Conservation (phyloP, 305 asterid genomes). For the Fraxinus platypoda region DNA sequence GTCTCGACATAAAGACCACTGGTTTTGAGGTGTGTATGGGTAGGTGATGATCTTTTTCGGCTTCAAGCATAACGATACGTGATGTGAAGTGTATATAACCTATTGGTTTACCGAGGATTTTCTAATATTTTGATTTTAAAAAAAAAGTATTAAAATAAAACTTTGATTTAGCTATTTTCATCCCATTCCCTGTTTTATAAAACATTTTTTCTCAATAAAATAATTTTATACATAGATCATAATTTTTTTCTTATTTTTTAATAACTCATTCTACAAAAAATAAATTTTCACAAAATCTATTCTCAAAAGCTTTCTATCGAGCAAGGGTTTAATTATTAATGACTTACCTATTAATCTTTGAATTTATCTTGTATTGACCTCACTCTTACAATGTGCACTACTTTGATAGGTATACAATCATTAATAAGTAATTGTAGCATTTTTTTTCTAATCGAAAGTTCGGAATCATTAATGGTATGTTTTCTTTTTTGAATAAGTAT, state of each 20-base stretch:
- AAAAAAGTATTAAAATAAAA: no score
- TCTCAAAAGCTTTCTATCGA: neutral
- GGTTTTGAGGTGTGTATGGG: neutral
- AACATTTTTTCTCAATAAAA: neutral
- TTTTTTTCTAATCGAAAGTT: neutral
- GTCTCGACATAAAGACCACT: constrained; percentile 16
- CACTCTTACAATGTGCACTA: neutral
- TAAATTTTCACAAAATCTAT: no score
- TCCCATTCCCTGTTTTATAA: neutral
- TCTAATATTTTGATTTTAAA: neutral
- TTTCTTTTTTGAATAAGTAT: no score
- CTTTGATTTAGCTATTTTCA: neutral
- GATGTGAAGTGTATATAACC: neutral
- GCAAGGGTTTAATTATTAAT: neutral
- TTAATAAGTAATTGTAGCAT: neutral
- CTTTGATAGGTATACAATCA: neutral
- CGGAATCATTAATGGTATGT: neutral
- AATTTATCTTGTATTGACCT: no score
- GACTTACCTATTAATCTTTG: neutral
- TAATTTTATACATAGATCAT: neutral
- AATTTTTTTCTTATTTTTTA: neutral
- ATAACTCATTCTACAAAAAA: neutral
- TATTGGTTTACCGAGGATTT: neutral
- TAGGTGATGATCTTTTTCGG: neutral
- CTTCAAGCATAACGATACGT: neutral